A percentile compares a stretch with the other conserved stretches of the same genome.
Evolutionary conservation across 257 asterid species (phyloP).

Genomic region (Datura wrightii): DNA sequence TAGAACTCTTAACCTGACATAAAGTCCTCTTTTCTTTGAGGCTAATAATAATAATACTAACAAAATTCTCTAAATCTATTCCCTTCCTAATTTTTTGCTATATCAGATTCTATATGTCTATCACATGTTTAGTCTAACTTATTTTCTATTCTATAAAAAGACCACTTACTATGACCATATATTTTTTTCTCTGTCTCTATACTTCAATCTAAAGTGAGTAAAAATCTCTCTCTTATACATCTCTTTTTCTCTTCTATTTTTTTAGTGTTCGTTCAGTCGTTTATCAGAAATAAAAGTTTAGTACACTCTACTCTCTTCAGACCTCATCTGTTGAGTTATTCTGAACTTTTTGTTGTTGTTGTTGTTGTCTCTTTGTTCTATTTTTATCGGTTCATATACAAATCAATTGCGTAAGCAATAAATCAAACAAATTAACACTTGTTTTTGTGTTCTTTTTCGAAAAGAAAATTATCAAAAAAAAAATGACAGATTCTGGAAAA

Average conservation of each 20-base stretch:
- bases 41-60: no score
- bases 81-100: background rate
- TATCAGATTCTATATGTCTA: background rate
- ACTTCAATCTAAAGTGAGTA: background rate
- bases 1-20: no score
- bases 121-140: background rate
- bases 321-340: no score
- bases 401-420: background rate
- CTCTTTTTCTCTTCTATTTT: background rate
- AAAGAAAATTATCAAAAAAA: background rate
- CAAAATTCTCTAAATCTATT: background rate
- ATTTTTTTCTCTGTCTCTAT: background rate
- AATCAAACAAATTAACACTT: background rate
- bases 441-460: background rate
- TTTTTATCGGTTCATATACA: background rate
- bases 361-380: background rate
- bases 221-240: background rate
- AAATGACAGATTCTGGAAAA: conserved; percentile 47
- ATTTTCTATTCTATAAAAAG: background rate
- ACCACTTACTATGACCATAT: background rate
- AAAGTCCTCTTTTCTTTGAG: no score
- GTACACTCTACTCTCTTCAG: no score
- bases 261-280: background rate
- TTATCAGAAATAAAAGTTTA: no score
- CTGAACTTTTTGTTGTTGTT: no score